Evolutionary conservation across 208 protist species (phyloP).

Genomic region (Trypanosoma lewisi): DNA sequence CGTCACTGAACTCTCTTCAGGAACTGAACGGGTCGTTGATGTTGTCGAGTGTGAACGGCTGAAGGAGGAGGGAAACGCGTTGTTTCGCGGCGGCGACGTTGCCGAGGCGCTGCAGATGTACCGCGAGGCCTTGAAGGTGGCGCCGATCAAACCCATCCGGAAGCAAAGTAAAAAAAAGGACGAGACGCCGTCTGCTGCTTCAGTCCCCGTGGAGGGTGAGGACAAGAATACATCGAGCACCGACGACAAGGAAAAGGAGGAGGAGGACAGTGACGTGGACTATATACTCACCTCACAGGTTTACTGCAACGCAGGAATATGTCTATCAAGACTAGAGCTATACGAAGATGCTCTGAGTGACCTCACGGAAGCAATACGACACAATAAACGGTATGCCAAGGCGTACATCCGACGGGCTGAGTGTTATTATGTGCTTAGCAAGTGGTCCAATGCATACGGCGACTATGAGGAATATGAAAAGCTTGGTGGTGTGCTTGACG

Average conservation of each 20-base stretch:
- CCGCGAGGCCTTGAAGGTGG: slow-evolving; percentile 52
- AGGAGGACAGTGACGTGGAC: slow-evolving; percentile 44
- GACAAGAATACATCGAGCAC: no score
- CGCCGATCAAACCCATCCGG: slow-evolving; percentile 55
- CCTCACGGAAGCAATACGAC: slow-evolving; percentile 81
- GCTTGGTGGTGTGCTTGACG: slow-evolving; percentile 56
- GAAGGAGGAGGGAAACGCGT: slow-evolving; percentile 68
- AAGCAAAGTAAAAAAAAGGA: slow-evolving; percentile 6
- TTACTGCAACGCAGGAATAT: slow-evolving; percentile 84
- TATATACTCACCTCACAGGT: slow-evolving; percentile 85
- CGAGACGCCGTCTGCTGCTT: not conserved
- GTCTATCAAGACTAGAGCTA: slow-evolving; percentile 65
- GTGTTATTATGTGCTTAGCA: slow-evolving; percentile 83
- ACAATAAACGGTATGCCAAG: slow-evolving; percentile 81
- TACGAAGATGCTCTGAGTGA: slow-evolving; percentile 74
- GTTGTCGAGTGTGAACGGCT: slow-evolving; percentile 51
- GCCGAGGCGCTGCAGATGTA: slow-evolving; percentile 71
- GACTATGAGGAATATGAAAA: slow-evolving; percentile 90
- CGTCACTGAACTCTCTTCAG: not conserved
- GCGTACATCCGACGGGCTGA: slow-evolving; percentile 85
- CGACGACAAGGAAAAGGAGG: slow-evolving; percentile 3
- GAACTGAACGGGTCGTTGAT: slow-evolving; percentile 27
- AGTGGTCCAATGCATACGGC: slow-evolving; percentile 78
- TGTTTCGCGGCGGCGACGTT: slow-evolving; percentile 53
- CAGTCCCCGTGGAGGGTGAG: not conserved